These are phyloP conservation scores for Diaporthe batatas DNA, from an alignment of 2,329 filamentous ascomycete genomes.

Conservation along the genomic window DNA sequence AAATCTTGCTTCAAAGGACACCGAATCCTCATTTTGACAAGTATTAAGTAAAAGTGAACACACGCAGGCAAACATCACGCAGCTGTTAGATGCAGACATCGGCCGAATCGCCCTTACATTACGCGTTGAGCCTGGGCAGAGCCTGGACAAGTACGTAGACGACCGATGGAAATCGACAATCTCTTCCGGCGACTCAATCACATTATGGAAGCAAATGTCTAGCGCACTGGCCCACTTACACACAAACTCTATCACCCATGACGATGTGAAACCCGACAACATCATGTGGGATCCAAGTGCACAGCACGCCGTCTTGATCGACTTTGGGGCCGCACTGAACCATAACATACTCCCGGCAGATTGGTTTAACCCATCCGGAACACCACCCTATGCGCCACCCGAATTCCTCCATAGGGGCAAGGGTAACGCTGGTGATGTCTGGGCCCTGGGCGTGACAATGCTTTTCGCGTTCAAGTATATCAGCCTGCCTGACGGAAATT, in stretches of 20 bases:
- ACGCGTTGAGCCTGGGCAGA: background rate
- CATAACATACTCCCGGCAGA: conserved; percentile 8
- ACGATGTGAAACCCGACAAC: conserved; percentile 44
- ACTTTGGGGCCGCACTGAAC: conserved; percentile 42
- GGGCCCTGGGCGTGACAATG: conserved; percentile 43
- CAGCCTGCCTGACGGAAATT: conserved; percentile 40
- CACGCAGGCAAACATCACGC: conserved; percentile 22
- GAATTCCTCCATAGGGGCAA: conserved; percentile 39
- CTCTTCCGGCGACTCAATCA: background rate
- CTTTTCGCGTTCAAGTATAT: conserved; percentile 38
- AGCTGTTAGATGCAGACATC: background rate
- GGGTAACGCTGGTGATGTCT: conserved; percentile 38
- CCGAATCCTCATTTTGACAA: background rate
- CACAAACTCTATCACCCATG: conserved; percentile 33
- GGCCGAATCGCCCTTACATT: background rate
- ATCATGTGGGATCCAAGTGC: conserved; percentile 36
- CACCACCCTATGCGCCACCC: conserved; percentile 41
- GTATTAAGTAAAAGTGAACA: too few species aligned
- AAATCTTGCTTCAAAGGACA: too few species aligned
- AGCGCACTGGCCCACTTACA: conserved; percentile 22
- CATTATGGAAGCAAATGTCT: conserved; percentile 15
- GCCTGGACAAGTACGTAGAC: conserved; percentile 21
- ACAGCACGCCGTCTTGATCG: conserved; percentile 38
- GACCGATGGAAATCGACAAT: background rate
- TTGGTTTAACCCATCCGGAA: conserved; percentile 41